phyloP scores from a whole-genome alignment of 352 stramenopile species.

The Phytophthora pini region DNA sequence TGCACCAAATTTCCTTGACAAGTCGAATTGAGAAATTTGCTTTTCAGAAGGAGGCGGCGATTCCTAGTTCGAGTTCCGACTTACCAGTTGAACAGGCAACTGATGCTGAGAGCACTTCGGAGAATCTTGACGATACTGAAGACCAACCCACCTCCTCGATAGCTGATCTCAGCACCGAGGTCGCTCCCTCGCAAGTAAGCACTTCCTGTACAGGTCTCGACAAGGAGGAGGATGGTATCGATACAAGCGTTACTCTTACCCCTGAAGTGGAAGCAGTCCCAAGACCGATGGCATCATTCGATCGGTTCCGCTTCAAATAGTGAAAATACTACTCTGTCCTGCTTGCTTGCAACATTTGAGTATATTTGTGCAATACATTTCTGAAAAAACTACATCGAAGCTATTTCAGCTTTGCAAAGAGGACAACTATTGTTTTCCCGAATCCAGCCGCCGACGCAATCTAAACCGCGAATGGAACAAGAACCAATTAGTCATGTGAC shows the following conservation, averaged over 20 bases:
- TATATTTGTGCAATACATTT: constrained; percentile 23
- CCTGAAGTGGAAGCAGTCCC: neutral
- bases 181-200: neutral
- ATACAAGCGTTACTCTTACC: constrained; percentile 1
- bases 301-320: constrained; percentile 42
- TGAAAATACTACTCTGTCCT: constrained; percentile 13
- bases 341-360: constrained; percentile 2
- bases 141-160: constrained; percentile 3
- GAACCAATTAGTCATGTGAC: constrained; percentile 1
- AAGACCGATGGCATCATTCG: constrained; percentile 30
- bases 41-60: constrained; percentile 1
- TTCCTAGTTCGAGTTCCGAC: constrained; percentile 1
- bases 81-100: constrained; percentile 8
- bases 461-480: constrained; percentile 26
- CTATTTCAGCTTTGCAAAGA: constrained; percentile 75
- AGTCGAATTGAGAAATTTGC: constrained; percentile 37
- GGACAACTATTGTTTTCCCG: constrained; percentile 83
- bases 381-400: constrained; percentile 28
- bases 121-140: constrained; percentile 12
- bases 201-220: neutral
- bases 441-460: constrained; percentile 76
- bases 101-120: constrained; percentile 7
- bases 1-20: constrained; percentile 16
- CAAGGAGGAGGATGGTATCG: neutral
- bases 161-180: constrained; percentile 1